Evolutionary conservation across 345 rosid genomes (phyloP).

Genomic region (Arabis hirsuta): DNA sequence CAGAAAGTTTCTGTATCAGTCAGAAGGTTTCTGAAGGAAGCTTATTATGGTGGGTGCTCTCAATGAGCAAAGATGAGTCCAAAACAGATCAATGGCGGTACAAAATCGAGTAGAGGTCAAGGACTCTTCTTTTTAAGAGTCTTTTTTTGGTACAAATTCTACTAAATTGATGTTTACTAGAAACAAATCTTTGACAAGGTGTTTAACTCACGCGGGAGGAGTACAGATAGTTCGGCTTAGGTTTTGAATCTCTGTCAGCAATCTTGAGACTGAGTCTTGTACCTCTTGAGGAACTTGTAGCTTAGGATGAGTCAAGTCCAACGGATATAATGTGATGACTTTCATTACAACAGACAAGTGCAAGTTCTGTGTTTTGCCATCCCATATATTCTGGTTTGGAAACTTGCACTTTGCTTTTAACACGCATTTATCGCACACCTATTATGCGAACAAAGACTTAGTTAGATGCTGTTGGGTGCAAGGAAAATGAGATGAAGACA

Average conservation of each 20-base stretch:
- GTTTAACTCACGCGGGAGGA: slow-evolving; percentile 34
- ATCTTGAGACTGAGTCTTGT: slow-evolving; percentile 52
- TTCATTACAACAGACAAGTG: slow-evolving; percentile 63
- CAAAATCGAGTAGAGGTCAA: not conserved
- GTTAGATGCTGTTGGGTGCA: slow-evolving; percentile 3
- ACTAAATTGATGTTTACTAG: slow-evolving; percentile 10
- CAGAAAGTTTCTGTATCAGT: not conserved
- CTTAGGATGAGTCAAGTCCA: slow-evolving; percentile 56
- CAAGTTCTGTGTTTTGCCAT: slow-evolving; percentile 48
- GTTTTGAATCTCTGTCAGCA: slow-evolving; percentile 60
- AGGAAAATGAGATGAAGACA: slow-evolving; percentile 8
- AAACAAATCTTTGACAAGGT: slow-evolving; percentile 23
- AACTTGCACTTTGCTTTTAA: slow-evolving; percentile 65
- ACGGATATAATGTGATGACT: slow-evolving; percentile 57
- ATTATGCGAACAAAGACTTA: slow-evolving; percentile 27
- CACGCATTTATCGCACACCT: slow-evolving; percentile 76
- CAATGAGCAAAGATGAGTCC: slow-evolving; percentile 6
- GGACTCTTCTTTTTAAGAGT: not conserved
- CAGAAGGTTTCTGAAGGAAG: slow-evolving; percentile 19
- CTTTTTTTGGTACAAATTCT: not conserved
- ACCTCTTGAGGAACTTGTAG: slow-evolving; percentile 61
- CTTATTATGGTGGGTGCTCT: not conserved
- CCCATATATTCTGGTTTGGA: slow-evolving; percentile 62
- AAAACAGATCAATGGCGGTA: not conserved
- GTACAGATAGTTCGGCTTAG: slow-evolving; percentile 54